These are phyloP conservation scores for Ogataea wickerhamii DNA, from an alignment of 805 yeast genomes.

Conservation along the genomic window DNA sequence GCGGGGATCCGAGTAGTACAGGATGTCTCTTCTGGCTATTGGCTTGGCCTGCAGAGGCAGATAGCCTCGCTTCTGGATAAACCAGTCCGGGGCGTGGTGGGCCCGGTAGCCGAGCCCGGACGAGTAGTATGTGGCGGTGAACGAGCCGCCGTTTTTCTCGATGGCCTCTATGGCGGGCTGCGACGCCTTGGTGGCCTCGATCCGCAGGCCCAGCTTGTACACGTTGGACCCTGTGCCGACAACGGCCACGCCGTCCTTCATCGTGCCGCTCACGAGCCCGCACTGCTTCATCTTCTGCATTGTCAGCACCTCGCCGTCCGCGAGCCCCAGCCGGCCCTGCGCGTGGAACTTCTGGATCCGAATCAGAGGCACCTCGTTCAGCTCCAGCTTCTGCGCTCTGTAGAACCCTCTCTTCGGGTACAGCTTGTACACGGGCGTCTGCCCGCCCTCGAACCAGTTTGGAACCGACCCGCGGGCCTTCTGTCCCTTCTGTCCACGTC, in stretches of 20 bases:
- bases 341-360: slow-evolving; percentile 70
- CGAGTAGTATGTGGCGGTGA: slow-evolving; percentile 67
- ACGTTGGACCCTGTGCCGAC: slow-evolving; percentile 59
- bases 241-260: slow-evolving; percentile 78
- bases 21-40: slow-evolving; percentile 72
- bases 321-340: slow-evolving; percentile 56
- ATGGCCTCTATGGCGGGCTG: slow-evolving; percentile 67
- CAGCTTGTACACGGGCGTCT: slow-evolving; percentile 81
- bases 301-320: slow-evolving; percentile 60
- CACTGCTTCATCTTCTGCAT: slow-evolving; percentile 73
- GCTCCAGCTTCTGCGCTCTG: slow-evolving; percentile 52
- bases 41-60: slow-evolving; percentile 87
- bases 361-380: slow-evolving; percentile 60
- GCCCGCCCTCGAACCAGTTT: slow-evolving; percentile 98
- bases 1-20: slow-evolving; percentile 65
- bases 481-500: slow-evolving; percentile 98
- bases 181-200: slow-evolving; percentile 84
- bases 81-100: slow-evolving; percentile 71
- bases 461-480: slow-evolving; percentile 91
- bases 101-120: slow-evolving; percentile 63
- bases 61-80: slow-evolving; percentile 66
- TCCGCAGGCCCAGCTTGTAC: slow-evolving; percentile 57
- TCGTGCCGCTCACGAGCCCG: slow-evolving; percentile 68
- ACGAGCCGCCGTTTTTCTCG: slow-evolving; percentile 69
- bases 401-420: slow-evolving; percentile 89